Percentiles rank a stretch among this genome's conserved stretches.
These are phyloP conservation scores for Vitis hybrid DNA, from an alignment of 177 flowering plant species.

Conservation along the genomic window DNA sequence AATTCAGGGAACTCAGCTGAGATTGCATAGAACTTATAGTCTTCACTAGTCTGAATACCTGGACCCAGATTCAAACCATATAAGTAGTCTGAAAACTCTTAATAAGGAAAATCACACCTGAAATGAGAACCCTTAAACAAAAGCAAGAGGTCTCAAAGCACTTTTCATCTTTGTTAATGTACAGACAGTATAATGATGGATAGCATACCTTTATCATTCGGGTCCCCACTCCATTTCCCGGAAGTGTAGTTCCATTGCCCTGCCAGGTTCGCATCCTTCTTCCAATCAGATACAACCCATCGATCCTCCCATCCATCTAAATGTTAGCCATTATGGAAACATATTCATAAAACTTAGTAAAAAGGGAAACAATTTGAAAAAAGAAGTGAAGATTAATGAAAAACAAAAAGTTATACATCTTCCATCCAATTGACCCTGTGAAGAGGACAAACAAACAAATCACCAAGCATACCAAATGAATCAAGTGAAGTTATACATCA, in stretches of 20 bases:
- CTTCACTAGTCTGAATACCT: constrained; percentile 97
- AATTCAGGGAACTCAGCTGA: constrained; percentile 93
- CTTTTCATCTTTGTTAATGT: not conserved
- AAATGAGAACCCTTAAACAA: too few species aligned
- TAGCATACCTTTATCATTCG: constrained; percentile 63
- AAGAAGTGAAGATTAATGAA: too few species aligned
- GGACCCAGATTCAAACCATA: constrained; percentile 8
- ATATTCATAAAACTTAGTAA: too few species aligned
- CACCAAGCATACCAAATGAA: too few species aligned
- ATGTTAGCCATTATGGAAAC: too few species aligned
- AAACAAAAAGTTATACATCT: too few species aligned
- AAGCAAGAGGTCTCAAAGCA: too few species aligned
- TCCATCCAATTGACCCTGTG: too few species aligned
- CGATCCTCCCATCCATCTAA: constrained; percentile 77
- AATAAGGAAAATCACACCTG: too few species aligned
- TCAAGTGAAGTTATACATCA: too few species aligned
- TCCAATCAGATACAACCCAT: constrained; percentile 93
- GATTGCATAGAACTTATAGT: constrained; percentile 85
- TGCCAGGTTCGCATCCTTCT: constrained; percentile 71
- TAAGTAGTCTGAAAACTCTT: not conserved
- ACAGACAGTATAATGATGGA: not conserved
- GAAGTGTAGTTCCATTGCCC: constrained; percentile 84
- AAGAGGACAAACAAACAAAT: too few species aligned
- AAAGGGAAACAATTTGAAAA: too few species aligned
- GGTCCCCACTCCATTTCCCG: constrained; percentile 84